A percentile compares a stretch with the other conserved stretches of the same genome.
phyloP scores from a whole-genome alignment of 495 filamentous ascomycete species.

The Tuber melanosporum region DNA sequence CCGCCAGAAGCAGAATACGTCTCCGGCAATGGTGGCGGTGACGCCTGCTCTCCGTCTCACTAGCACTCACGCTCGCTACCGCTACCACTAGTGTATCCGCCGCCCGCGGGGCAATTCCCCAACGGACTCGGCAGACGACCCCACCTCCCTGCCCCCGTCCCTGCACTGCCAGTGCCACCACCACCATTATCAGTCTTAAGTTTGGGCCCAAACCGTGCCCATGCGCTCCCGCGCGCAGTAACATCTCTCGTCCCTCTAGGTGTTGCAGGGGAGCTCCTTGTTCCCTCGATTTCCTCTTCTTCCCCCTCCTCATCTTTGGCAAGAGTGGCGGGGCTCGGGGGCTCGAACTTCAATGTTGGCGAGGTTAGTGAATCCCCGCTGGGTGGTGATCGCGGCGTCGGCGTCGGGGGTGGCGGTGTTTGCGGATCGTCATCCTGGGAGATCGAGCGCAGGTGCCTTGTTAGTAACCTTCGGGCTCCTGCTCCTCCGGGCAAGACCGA shows the following conservation, averaged over 20 bases:
- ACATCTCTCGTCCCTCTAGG: slow-evolving; percentile 23
- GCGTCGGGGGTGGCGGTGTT: slow-evolving; percentile 20
- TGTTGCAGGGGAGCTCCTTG: slow-evolving; percentile 30
- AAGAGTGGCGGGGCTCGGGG: slow-evolving; percentile 15
- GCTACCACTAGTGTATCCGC: neutral
- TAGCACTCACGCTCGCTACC: neutral
- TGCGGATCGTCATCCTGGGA: slow-evolving; percentile 33
- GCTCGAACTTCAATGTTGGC: slow-evolving; percentile 13
- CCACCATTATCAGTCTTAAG: slow-evolving; percentile 19
- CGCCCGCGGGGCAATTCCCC: slow-evolving; percentile 10
- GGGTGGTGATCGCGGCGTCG: slow-evolving; percentile 6
- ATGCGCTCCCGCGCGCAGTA: slow-evolving; percentile 6
- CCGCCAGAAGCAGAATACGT: neutral
- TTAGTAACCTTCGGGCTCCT: neutral
- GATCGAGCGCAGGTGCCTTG: neutral
- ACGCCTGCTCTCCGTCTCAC: neutral
- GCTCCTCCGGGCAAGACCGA: neutral
- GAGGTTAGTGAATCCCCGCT: slow-evolving; percentile 11
- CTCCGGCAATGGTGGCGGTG: neutral
- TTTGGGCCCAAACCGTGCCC: slow-evolving; percentile 33
- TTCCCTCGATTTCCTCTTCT: slow-evolving; percentile 7
- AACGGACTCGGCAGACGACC: slow-evolving; percentile 38
- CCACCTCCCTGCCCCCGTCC: slow-evolving; percentile 16
- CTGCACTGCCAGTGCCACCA: neutral
- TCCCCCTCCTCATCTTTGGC: neutral